Percentiles rank a stretch among this genome's conserved stretches.
Evolutionary conservation across 805 yeast genomes (phyloP).

Genomic region (Saccharomycopsis microspora): DNA sequence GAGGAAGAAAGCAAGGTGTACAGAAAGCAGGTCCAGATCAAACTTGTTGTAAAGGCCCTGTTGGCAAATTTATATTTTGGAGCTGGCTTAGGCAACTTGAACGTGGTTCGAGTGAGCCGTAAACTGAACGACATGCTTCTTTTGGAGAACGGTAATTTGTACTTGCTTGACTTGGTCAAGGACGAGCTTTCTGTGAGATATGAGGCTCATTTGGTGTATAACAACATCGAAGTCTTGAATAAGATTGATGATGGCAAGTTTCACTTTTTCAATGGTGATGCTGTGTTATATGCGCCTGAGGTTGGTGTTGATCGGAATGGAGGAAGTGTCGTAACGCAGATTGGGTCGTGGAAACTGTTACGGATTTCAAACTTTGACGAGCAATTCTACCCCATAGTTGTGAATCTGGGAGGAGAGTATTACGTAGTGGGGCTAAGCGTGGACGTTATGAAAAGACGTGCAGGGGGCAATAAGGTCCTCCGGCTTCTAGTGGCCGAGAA

Average conservation of each 20-base stretch:
- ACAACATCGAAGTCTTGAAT: slow-evolving; percentile 18
- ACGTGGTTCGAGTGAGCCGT: slow-evolving; percentile 7
- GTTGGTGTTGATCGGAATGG: not conserved
- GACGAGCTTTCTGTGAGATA: not conserved
- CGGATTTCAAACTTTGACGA: slow-evolving; percentile 22
- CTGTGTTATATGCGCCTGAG: slow-evolving; percentile 19
- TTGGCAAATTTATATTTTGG: slow-evolving; percentile 13
- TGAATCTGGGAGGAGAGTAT: slow-evolving; percentile 23
- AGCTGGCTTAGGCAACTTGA: slow-evolving; percentile 15
- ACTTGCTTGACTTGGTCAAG: slow-evolving; percentile 15
- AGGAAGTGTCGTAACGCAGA: not conserved
- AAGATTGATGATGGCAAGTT: slow-evolving; percentile 19
- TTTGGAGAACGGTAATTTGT: slow-evolving; percentile 20
- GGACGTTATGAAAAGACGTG: slow-evolving; percentile 17
- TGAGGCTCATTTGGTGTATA: slow-evolving; percentile 13
- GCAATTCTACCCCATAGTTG: slow-evolving; percentile 20
- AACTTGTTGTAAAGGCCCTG: slow-evolving; percentile 9
- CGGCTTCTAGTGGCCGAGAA: slow-evolving; percentile 27
- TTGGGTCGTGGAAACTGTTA: slow-evolving; percentile 12
- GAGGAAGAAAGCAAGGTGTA: not conserved
- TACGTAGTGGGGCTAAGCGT: slow-evolving; percentile 34
- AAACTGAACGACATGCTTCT: slow-evolving; percentile 18
- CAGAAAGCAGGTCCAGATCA: slow-evolving; percentile 15
- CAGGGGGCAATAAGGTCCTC: slow-evolving; percentile 18
- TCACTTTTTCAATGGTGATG: slow-evolving; percentile 30